Percentiles rank a stretch among this genome's conserved stretches.
These are phyloP conservation scores for Carex pumila DNA, from an alignment of 176 grass and related monocot species.

Conservation along the genomic window DNA sequence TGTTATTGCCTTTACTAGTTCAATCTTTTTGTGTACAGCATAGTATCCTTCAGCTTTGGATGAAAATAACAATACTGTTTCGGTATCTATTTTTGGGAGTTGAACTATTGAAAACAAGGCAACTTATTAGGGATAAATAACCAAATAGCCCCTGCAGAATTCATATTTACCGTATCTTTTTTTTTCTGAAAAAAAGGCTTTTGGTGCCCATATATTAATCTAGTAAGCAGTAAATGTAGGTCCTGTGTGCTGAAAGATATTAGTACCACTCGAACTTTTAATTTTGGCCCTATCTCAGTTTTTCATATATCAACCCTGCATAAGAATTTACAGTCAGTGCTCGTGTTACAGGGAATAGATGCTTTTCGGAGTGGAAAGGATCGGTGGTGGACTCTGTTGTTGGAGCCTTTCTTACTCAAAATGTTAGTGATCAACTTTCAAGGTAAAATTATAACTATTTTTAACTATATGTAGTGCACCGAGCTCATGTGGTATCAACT, in stretches of 20 bases:
- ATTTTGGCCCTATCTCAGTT: not conserved
- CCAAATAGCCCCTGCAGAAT: not conserved
- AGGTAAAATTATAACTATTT: conserved; percentile 21
- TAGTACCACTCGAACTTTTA: not conserved
- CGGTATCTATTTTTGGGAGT: not conserved
- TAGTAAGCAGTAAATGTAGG: not conserved
- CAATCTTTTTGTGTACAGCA: not conserved
- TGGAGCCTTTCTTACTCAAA: conserved; percentile 42
- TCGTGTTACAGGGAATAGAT: conserved; percentile 20
- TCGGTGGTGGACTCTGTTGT: conserved; percentile 43
- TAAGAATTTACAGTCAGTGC: not conserved
- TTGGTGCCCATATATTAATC: too few species aligned
- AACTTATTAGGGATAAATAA: not conserved
- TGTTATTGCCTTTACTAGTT: not conserved
- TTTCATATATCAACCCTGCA: not conserved
- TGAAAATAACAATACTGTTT: not conserved
- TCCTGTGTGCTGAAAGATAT: not conserved
- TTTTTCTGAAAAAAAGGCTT: too few species aligned
- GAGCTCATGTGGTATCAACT: not conserved
- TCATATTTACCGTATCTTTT: not conserved
- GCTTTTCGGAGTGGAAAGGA: conserved; percentile 39
- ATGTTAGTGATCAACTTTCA: conserved; percentile 41
- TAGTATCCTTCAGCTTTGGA: not conserved
- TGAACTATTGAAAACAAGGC: not conserved
- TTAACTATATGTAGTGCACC: not conserved